Percentiles rank a stretch among this genome's conserved stretches.
Evolutionary conservation across 805 yeast species (phyloP).

Genomic region (Teunomyces panamensis): DNA sequence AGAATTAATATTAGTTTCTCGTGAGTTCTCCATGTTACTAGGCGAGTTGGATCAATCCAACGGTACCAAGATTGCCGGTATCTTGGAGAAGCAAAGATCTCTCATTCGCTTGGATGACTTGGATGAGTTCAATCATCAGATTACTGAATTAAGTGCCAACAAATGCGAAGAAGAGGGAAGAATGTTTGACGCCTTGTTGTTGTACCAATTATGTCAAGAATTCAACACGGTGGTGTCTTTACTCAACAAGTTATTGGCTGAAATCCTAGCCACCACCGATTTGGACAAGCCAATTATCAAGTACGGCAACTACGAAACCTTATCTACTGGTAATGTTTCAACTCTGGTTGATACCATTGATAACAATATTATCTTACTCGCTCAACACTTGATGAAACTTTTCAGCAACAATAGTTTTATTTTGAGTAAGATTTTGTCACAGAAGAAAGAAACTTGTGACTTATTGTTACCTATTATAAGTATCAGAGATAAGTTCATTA

Average conservation of each 20-base stretch:
- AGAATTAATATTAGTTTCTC: constrained; percentile 80
- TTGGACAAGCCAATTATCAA: constrained; percentile 53
- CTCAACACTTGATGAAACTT: constrained; percentile 42
- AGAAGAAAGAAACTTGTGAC: constrained; percentile 63
- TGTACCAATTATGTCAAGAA: constrained; percentile 87
- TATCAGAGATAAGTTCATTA: constrained; percentile 59
- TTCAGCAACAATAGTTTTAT: constrained; percentile 59
- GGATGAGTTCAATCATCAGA: constrained; percentile 59
- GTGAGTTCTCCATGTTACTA: constrained; percentile 75
- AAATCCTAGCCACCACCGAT: constrained; percentile 68
- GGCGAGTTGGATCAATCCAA: constrained; percentile 74
- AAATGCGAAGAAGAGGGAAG: constrained; percentile 92
- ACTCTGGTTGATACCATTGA: constrained; percentile 37
- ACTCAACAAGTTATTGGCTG: constrained; percentile 75
- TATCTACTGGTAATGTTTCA: constrained; percentile 16
- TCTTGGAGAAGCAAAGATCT: constrained; percentile 72
- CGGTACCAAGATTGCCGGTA: constrained; percentile 79
- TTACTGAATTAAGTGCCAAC: constrained; percentile 81
- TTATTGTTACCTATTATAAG: constrained; percentile 63
- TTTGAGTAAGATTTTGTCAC: constrained; percentile 49
- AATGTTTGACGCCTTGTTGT: constrained; percentile 74
- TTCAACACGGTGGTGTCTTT: constrained; percentile 74
- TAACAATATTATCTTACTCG: constrained; percentile 46
- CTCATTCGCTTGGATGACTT: constrained; percentile 59
- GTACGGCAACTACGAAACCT: constrained; percentile 36